A percentile compares a stretch with the other conserved stretches of the same genome.
These are phyloP conservation scores for Botrytis medusae DNA, from an alignment of 2,329 filamentous ascomycete genomes.

Conservation along the genomic window DNA sequence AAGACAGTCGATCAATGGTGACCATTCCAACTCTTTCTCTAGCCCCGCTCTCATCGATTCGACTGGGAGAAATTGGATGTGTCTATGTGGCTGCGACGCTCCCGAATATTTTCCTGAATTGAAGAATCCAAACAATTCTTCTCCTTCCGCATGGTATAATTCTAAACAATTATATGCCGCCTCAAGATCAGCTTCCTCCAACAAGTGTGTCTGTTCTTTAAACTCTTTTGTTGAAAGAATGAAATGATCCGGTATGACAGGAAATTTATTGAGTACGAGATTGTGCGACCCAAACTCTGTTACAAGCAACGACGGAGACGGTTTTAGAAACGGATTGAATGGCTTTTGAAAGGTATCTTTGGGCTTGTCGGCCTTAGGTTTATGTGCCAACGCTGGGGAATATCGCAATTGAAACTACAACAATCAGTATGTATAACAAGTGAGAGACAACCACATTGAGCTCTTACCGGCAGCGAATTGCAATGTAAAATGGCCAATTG, in stretches of 20 bases:
- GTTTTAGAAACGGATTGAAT: slow-evolving; percentile 66
- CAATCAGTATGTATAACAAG: slow-evolving; percentile 1
- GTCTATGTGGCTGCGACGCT: slow-evolving; percentile 69
- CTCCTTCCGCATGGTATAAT: slow-evolving; percentile 48
- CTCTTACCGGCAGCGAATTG: slow-evolving; percentile 34
- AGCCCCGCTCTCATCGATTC: slow-evolving; percentile 58
- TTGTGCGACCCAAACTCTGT: slow-evolving; percentile 57
- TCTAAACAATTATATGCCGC: slow-evolving; percentile 62
- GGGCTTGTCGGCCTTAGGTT: slow-evolving; percentile 52
- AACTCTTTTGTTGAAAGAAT: slow-evolving; percentile 67
- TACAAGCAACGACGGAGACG: slow-evolving; percentile 53
- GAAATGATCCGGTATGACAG: slow-evolving; percentile 68
- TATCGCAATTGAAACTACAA: slow-evolving; percentile 70
- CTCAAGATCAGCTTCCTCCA: slow-evolving; percentile 60
- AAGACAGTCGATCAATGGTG: slow-evolving; percentile 48
- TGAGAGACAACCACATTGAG: background rate
- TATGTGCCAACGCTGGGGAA: slow-evolving; percentile 66
- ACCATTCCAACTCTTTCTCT: slow-evolving; percentile 45
- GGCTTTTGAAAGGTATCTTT: slow-evolving; percentile 38
- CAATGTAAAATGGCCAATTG: slow-evolving; percentile 36
- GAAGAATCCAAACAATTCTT: slow-evolving; percentile 41
- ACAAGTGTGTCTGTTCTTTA: slow-evolving; percentile 62
- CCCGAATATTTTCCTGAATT: slow-evolving; percentile 69
- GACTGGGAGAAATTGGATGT: slow-evolving; percentile 70
- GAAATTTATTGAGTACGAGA: slow-evolving; percentile 74